Percentiles rank a stretch among this genome's conserved stretches.
phyloP scores from a whole-genome alignment of 2,329 filamentous ascomycete genomes.

The Claviceps humidiphila region DNA sequence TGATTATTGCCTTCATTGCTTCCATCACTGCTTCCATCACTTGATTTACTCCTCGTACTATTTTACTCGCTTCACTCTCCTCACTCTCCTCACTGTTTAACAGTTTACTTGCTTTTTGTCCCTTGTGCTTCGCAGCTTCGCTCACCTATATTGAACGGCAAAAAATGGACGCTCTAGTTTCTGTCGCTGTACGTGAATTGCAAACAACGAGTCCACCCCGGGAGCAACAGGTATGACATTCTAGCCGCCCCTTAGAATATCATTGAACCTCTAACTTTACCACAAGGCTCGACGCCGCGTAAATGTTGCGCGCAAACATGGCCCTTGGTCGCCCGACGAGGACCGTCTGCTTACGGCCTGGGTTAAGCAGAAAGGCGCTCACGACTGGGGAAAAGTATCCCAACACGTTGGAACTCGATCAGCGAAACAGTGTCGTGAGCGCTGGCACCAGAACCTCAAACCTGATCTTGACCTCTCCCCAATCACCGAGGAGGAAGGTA shows the following conservation, averaged over 20 bases:
- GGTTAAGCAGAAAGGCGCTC: conserved; percentile 56
- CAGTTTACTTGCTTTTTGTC: neutral
- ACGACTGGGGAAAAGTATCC: conserved; percentile 86
- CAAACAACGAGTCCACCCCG: neutral
- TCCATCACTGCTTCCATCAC: too few species aligned
- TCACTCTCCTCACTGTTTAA: neutral
- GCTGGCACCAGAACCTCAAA: conserved; percentile 89
- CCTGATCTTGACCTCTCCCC: conserved; percentile 61
- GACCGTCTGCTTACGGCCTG: conserved; percentile 58
- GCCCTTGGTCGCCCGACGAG: conserved; percentile 72
- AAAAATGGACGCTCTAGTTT: neutral
- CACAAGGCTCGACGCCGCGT: neutral
- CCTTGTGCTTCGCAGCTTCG: neutral
- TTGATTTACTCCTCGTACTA: too few species aligned
- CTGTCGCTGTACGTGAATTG: neutral
- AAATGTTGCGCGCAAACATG: conserved; percentile 32
- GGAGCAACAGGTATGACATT: neutral
- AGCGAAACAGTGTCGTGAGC: conserved; percentile 88
- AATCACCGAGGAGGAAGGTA: conserved; percentile 57
- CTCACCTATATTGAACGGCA: too few species aligned
- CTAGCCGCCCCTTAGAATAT: neutral
- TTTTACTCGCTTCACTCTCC: too few species aligned
- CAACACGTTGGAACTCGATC: conserved; percentile 62
- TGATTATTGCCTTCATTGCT: too few species aligned
- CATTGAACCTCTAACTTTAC: neutral